These are phyloP conservation scores for Aphanomyces invadans DNA, from an alignment of 352 stramenopile genomes.

Conservation along the genomic window DNA sequence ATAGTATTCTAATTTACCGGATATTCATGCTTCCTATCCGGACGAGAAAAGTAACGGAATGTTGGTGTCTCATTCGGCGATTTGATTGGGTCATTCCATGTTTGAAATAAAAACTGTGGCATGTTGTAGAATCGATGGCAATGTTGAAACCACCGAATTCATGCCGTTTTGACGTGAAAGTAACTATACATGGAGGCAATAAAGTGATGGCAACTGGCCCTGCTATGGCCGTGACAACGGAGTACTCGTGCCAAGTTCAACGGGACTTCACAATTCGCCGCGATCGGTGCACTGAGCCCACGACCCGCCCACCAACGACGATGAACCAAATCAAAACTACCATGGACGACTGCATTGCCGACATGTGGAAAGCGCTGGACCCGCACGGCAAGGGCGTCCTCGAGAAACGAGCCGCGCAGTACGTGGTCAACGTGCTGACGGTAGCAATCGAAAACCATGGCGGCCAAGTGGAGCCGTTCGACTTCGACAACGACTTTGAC, in stretches of 20 bases:
- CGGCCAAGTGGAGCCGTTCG: conserved; percentile 12
- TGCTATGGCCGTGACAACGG: background rate
- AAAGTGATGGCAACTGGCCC: background rate
- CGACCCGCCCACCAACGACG: background rate
- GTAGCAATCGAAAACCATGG: conserved; percentile 1
- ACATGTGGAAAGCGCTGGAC: conserved; percentile 10
- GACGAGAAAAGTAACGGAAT: background rate
- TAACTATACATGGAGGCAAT: background rate
- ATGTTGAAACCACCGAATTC: background rate
- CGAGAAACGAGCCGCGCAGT: background rate
- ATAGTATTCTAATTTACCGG: background rate
- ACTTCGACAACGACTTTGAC: conserved; percentile 17
- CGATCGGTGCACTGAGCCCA: background rate
- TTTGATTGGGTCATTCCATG: background rate
- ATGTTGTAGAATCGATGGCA: background rate
- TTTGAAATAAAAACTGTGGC: background rate
- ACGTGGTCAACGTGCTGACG: background rate
- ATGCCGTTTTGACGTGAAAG: background rate
- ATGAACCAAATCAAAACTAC: conserved; percentile 13
- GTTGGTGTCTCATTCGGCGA: background rate
- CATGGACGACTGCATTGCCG: conserved; percentile 2
- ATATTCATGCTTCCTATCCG: background rate
- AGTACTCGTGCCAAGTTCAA: background rate
- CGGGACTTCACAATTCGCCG: background rate
- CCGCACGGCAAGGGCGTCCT: background rate